Conservation (phyloP, 2,329 filamentous ascomycete genomes). For the Cladophialophora carrionii region DNA sequence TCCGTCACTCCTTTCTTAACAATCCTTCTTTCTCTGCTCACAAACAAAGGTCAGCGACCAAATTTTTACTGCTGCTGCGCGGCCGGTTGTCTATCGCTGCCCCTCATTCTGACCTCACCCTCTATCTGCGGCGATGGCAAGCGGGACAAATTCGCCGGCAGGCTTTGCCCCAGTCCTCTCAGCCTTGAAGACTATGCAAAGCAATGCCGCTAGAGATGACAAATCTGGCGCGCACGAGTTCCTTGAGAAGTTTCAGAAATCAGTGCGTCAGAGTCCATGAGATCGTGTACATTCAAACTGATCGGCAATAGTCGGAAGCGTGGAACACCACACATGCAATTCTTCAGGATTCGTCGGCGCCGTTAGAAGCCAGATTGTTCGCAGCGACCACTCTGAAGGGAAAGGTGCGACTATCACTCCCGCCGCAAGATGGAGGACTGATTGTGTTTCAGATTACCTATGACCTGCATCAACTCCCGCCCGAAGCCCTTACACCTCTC, state of each 20-base stretch:
- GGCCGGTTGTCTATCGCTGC: slow-evolving; percentile 2
- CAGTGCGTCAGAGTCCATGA: slow-evolving; percentile 60
- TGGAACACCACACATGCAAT: slow-evolving; percentile 89
- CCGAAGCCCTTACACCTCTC: slow-evolving; percentile 72
- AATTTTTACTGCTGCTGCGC: neutral
- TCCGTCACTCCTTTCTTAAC: slow-evolving; percentile 6
- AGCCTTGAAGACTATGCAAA: slow-evolving; percentile 87
- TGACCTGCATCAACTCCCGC: slow-evolving; percentile 85
- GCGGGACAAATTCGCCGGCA: slow-evolving; percentile 64
- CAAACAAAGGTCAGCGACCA: neutral
- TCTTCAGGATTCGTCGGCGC: slow-evolving; percentile 73
- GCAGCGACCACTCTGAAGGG: slow-evolving; percentile 96
- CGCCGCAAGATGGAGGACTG: slow-evolving; percentile 14
- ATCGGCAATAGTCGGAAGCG: slow-evolving; percentile 60
- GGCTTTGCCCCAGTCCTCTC: slow-evolving; percentile 82
- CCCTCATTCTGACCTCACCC: slow-evolving; percentile 27
- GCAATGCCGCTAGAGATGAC: slow-evolving; percentile 75
- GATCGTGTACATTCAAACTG: slow-evolving; percentile 32
- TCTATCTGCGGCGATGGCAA: slow-evolving; percentile 61
- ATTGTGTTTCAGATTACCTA: slow-evolving; percentile 76
- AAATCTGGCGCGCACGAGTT: slow-evolving; percentile 92
- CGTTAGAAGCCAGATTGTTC: slow-evolving; percentile 87
- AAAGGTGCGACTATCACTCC: slow-evolving; percentile 66
- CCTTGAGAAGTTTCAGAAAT: slow-evolving; percentile 96
- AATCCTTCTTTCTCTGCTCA: neutral